Base-by-base conservation (phyloP, 2,329 filamentous ascomycete genomes). In the Ambrosiella beaveri region DNA sequence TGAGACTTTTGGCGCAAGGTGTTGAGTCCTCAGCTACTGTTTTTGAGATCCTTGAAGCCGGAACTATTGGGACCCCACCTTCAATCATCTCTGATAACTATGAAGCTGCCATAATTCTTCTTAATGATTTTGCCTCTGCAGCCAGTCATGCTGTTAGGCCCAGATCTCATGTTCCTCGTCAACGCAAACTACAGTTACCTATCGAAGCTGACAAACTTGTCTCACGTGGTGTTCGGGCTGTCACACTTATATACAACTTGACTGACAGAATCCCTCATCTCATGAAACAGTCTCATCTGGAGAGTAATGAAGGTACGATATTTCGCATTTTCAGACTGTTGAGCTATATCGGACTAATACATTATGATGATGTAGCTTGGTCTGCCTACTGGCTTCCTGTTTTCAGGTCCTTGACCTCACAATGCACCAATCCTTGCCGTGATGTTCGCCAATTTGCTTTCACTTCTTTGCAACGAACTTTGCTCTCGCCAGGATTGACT, bases 321-420 rank as follows among this genome's bases (percentile, higher is more conserved):
- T 17, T 44, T 3, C n/a, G 19, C 49, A 37, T 17, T n/a, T n/a
- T 47, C n/a, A 47, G n/a, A 47, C 7, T 8, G 3, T 13, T 2
- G 12, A 15, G 1, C 8, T 38, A 36, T 13, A 11, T 19, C 9
- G 17, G 15, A n/a, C 47, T 17, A 47, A 8, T 12, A 7, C 11
- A 7, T 12, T 54, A 17, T 7, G 35, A 39, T 44, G 15, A 5
- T 39, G n/a, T 62, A 86, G 93, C 93, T 12, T 98, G 93, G 93
- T 89, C 88, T 55, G 88, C 93, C 7, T 98, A 98, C 69, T 98
- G 93, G 93, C 84, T 90, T 12, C 93, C 91, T 1, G 89, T 98
- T 35, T 93, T 98, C 70, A 82, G 88, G 64, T 86, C 88, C 5
- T 73, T 98, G 15, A 93, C 86, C 2, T 82, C 81, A 3, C 93